phyloP scores from a whole-genome alignment of 2,329 filamentous ascomycete species.

The Penicillium sp. region DNA sequence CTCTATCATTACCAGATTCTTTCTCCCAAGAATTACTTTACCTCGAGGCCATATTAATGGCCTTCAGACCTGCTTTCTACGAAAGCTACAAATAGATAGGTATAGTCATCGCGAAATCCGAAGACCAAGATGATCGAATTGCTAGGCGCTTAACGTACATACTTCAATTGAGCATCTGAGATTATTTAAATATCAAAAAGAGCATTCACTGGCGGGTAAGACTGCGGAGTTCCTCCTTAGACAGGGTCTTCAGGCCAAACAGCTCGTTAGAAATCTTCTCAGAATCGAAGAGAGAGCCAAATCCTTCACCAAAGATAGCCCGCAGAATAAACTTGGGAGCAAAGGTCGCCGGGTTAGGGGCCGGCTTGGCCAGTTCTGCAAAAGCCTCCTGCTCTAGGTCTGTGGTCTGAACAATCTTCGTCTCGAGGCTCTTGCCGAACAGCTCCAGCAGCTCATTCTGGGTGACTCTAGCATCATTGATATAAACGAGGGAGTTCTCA shows the following conservation, averaged over 20 bases:
- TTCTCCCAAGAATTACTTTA: constrained; percentile 55
- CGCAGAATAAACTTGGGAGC: constrained; percentile 28
- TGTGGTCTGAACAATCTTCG: constrained; percentile 21
- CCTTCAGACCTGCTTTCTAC: neutral
- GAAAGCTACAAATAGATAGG: neutral
- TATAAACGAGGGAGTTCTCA: constrained; percentile 49
- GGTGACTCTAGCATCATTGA: constrained; percentile 45
- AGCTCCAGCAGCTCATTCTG: constrained; percentile 41
- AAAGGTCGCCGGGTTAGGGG: constrained; percentile 19
- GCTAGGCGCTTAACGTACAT: neutral
- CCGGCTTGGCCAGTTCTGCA: constrained; percentile 30
- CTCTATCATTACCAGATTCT: constrained; percentile 37
- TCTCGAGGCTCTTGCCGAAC: constrained; percentile 27
- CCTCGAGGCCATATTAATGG: constrained; percentile 34
- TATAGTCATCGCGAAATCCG: neutral
- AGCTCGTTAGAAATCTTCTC: constrained; percentile 37
- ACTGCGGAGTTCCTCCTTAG: constrained; percentile 29
- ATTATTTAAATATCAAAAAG: neutral
- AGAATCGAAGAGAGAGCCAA: constrained; percentile 25
- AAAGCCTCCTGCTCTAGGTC: constrained; percentile 28
- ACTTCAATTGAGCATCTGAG: neutral
- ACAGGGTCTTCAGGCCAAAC: constrained; percentile 34
- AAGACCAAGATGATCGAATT: neutral
- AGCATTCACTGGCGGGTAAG: neutral
- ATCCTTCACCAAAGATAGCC: constrained; percentile 33